phyloP scores from a whole-genome alignment of 148 eudicot genomes.

The Cornus kousa region DNA sequence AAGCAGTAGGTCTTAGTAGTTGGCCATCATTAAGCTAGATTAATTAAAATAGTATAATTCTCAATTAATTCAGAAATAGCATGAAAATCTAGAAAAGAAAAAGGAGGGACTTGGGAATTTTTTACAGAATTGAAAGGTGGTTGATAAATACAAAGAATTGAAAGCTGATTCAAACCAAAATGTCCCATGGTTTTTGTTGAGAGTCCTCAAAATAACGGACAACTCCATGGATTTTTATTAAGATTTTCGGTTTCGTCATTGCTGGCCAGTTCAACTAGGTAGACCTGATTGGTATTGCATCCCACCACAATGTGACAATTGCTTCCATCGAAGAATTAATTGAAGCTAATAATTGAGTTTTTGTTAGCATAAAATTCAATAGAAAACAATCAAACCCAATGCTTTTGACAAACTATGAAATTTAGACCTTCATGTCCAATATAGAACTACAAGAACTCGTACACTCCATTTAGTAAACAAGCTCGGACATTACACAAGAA shows the following conservation, averaged over 20 bases:
- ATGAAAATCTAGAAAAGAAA: neutral
- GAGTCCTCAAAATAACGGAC: too few relatives aligned
- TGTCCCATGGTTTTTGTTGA: neutral
- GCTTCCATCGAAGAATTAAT: neutral
- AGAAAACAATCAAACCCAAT: neutral
- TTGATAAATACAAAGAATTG: neutral
- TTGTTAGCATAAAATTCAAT: neutral
- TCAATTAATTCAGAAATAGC: neutral
- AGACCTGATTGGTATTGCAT: too few relatives aligned
- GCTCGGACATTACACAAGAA: slow-evolving; percentile 6
- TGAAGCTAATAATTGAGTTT: too few relatives aligned
- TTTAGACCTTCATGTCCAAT: neutral
- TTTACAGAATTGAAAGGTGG: too few relatives aligned
- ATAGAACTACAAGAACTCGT: slow-evolving; percentile 10
- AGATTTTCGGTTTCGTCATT: too few relatives aligned
- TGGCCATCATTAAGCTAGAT: too few relatives aligned
- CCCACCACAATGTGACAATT: neutral
- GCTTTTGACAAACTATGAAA: neutral
- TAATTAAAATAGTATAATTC: too few relatives aligned
- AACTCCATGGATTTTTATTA: too few relatives aligned
- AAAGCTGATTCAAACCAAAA: neutral
- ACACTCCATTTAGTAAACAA: neutral
- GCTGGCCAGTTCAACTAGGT: too few relatives aligned
- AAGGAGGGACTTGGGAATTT: neutral
- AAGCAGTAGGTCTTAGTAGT: too few relatives aligned